phyloP scores from a whole-genome alignment of 495 filamentous ascomycete species.

The Lasiosphaeriaceae sp. region DNA sequence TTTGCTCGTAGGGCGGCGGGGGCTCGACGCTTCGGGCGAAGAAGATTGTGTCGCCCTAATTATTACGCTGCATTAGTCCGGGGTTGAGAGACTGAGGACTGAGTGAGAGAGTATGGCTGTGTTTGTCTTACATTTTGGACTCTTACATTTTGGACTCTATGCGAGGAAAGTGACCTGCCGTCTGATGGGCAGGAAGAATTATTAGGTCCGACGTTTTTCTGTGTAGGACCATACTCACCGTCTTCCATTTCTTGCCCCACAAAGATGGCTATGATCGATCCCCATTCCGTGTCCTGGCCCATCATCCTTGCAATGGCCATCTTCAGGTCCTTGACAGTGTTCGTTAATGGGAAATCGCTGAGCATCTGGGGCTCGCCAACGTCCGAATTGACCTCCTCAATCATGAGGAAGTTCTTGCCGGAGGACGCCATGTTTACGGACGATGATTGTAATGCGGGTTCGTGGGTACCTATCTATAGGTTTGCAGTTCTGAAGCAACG shows the following conservation, averaged over 20 bases:
- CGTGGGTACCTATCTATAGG: no score
- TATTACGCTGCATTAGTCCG: no score
- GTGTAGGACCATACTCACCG: no score
- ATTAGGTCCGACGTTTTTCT: no score
- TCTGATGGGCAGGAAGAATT: not conserved
- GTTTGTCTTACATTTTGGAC: not conserved
- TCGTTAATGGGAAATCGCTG: not conserved
- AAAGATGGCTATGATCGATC: not conserved
- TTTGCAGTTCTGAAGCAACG: no score
- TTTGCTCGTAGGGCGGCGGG: not conserved
- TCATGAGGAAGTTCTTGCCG: not conserved
- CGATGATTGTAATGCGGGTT: not conserved
- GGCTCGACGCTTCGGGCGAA: not conserved
- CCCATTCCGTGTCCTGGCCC: not conserved
- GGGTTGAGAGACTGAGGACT: not conserved
- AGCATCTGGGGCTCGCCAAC: not conserved
- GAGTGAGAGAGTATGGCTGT: no score
- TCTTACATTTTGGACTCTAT: not conserved
- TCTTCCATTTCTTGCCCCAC: not conserved
- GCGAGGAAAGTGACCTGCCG: not conserved
- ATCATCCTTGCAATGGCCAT: not conserved
- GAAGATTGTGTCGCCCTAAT: not conserved
- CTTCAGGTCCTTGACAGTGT: not conserved
- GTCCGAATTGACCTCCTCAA: not conserved
- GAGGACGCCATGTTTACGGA: not conserved